Base-by-base conservation (phyloP, 2,329 filamentous ascomycete genomes). In the Curvularia hawaiiensis region DNA sequence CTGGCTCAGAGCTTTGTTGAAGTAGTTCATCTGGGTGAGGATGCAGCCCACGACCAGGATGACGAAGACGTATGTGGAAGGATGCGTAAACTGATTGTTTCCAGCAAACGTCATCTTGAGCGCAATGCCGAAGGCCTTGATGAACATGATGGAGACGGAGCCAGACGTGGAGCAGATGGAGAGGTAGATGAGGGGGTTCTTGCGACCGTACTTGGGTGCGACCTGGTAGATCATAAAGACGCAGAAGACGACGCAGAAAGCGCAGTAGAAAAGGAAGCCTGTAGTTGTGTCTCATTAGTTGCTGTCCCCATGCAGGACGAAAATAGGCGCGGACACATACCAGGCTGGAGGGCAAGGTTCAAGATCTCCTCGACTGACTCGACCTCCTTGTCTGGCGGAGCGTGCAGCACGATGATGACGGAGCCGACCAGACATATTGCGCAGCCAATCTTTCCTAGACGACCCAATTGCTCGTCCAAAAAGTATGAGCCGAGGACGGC, bases 21-120 rank as follows among this genome's bases (percentile, higher is more conserved):
- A 97, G 79, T 99, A 99, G 79, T 99, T 99, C 95, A 99, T 98
- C 82, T 99, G 95, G 9, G 93, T 97, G 66, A 99, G 78, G 73
- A 99, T 98, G 81, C 95, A 99, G 63, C 97, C 91, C 3, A 84
- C 83, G 0, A 93, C 95, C 64, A 98, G 86, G 65, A 99, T 97
- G 78, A 94, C 88, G 76, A 99, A 99, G 62, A 97, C 93, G 70
- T 99, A 99, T 58, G 96, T 99, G 49, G 92, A 97, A 2, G 96
- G 91, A 68, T 96, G 91, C 5, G 86, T 87, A 77, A 99, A 97
- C 77, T 99, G 95, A 78, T 99, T 99, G 78, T 96, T 90, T 52
- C 94, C 95, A 47, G 85, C 88, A 65, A 99, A 86, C 0, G 94
- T 98, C 72, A 99, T 87, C 80, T 99, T 99, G 65, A 99, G 83